Conservation (phyloP, 768 basidiomycete species). For the Termitomyces sp. region DNA sequence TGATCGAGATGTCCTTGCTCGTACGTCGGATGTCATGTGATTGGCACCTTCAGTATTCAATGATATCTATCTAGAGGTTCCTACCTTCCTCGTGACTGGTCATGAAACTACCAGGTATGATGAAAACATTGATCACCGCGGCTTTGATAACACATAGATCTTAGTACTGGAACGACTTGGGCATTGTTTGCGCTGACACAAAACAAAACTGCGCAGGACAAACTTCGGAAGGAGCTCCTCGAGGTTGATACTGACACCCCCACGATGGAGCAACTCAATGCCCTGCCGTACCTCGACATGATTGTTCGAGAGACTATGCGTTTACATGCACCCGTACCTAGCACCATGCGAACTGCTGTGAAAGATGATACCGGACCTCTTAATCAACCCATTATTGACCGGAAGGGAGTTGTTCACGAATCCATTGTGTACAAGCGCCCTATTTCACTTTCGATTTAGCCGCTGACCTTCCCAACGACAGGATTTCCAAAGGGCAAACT, state of each 20-base stretch:
- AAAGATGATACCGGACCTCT: slow-evolving; percentile 51
- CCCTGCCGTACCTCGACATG: slow-evolving; percentile 65
- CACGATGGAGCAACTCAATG: slow-evolving; percentile 63
- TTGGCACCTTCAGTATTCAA: neutral
- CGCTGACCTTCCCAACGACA: neutral
- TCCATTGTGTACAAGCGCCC: slow-evolving; percentile 29
- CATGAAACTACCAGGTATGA: slow-evolving; percentile 39
- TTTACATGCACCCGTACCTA: slow-evolving; percentile 45
- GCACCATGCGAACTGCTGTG: slow-evolving; percentile 35
- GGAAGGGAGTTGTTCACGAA: slow-evolving; percentile 32
- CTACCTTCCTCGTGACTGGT: slow-evolving; percentile 43
- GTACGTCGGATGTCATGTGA: neutral
- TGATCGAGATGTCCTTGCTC: slow-evolving; percentile 14
- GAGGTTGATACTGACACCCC: slow-evolving; percentile 49
- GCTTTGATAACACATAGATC: neutral
- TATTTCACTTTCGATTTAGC: neutral
- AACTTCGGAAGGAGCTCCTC: slow-evolving; percentile 55
- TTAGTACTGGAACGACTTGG: slow-evolving; percentile 48
- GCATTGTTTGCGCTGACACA: slow-evolving; percentile 50
- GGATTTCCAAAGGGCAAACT: slow-evolving; percentile 38
- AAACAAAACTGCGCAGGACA: slow-evolving; percentile 41
- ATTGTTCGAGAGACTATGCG: slow-evolving; percentile 59
- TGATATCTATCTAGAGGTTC: slow-evolving; percentile 30
- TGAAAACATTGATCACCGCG: neutral
- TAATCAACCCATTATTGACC: slow-evolving; percentile 37